Conservation (phyloP, 495 filamentous ascomycete genomes). For the Neurospora sp. region DNA sequence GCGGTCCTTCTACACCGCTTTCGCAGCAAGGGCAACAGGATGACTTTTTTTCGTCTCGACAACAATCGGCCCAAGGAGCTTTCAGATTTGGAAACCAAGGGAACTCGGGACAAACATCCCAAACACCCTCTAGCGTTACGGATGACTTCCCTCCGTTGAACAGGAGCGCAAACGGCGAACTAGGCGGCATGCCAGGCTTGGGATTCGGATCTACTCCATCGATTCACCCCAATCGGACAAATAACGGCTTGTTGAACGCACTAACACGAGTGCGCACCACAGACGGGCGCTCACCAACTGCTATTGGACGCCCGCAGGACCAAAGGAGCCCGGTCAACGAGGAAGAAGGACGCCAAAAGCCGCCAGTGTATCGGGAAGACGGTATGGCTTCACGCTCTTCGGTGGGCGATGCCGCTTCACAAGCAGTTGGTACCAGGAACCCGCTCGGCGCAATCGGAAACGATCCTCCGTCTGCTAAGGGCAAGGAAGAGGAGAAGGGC, state of each 20-base stretch:
- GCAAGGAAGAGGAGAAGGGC: conserved; percentile 31
- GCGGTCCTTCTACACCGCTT: conserved; percentile 49
- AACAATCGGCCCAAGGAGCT: conserved; percentile 47
- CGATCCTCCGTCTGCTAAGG: conserved; percentile 29
- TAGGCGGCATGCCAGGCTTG: conserved; percentile 55
- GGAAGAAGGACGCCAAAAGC: conserved; percentile 33
- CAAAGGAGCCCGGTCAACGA: conserved; percentile 25
- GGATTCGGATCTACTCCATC: conserved; percentile 44
- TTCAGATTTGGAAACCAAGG: conserved; percentile 45
- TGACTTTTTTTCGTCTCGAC: conserved; percentile 48
- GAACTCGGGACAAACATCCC: conserved; percentile 45
- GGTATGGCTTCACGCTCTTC: conserved; percentile 23
- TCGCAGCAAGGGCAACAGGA: conserved; percentile 49
- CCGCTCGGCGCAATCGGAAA: conserved; percentile 38
- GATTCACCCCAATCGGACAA: conserved; percentile 23
- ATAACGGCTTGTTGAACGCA: conserved; percentile 50
- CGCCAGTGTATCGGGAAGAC: conserved; percentile 32
- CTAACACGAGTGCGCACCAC: conserved; percentile 37
- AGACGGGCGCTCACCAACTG: conserved; percentile 32
- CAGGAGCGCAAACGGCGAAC: conserved; percentile 58
- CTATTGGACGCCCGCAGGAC: conserved; percentile 29
- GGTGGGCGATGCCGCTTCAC: conserved; percentile 22
- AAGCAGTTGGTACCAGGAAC: conserved; percentile 19
- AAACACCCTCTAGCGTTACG: conserved; percentile 57
- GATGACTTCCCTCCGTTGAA: conserved; percentile 83